These are phyloP conservation scores for Scedosporium boydii DNA, from an alignment of 2,329 filamentous ascomycete genomes.

Conservation along the genomic window DNA sequence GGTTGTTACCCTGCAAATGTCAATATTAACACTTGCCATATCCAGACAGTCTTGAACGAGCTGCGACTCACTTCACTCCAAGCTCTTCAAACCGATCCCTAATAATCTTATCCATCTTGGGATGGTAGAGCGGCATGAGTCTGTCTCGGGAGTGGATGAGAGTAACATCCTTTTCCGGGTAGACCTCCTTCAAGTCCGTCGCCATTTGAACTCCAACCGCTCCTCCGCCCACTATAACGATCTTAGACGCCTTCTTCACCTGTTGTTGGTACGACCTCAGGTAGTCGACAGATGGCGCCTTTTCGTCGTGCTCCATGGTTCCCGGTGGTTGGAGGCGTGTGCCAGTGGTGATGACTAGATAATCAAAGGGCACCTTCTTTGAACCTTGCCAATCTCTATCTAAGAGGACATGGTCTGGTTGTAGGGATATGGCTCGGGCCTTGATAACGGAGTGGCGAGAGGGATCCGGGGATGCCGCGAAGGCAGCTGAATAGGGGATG, in stretches of 20 bases:
- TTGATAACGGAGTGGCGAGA: not conserved
- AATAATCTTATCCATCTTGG: conserved; percentile 27
- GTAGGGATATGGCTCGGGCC: conserved; percentile 7
- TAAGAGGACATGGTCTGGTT: conserved; percentile 19
- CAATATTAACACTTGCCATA: conserved; percentile 13
- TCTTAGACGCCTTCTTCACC: conserved; percentile 29
- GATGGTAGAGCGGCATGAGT: conserved; percentile 42
- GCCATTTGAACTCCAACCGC: conserved; percentile 54
- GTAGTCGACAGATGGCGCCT: conserved; percentile 29
- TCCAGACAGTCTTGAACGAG: conserved; percentile 30
- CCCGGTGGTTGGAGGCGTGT: not conserved
- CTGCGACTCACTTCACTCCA: conserved; percentile 38
- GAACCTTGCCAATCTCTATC: conserved; percentile 13
- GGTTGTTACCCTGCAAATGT: not conserved
- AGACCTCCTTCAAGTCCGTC: conserved; percentile 45
- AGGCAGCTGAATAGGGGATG: conserved; percentile 42
- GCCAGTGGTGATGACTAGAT: conserved; percentile 7
- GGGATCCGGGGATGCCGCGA: conserved; percentile 16
- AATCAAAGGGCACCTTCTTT: conserved; percentile 12
- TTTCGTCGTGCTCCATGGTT: conserved; percentile 19
- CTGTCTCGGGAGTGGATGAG: conserved; percentile 46
- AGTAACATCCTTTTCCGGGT: conserved; percentile 45
- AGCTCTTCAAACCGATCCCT: conserved; percentile 32
- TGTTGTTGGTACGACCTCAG: conserved; percentile 34
- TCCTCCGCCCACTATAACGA: conserved; percentile 48